Evolutionary conservation across 2,329 filamentous ascomycete genomes (phyloP), one percentile per base, ranked within the genome.

Genomic region (Trichoderma harzianum): DNA sequence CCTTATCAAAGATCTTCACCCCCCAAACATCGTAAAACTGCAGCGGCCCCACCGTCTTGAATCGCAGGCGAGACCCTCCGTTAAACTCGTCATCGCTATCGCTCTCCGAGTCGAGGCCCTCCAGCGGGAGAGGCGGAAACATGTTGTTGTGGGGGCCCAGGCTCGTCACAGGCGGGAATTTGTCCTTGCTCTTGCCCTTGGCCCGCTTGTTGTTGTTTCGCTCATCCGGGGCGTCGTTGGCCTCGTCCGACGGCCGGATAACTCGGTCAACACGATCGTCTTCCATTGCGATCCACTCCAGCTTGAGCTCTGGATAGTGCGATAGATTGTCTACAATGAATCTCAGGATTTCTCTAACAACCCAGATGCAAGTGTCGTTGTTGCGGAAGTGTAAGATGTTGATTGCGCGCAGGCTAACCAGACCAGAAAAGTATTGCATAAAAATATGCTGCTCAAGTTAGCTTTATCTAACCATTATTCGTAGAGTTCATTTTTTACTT

Each of bases 241-340:
- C 4, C 6, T 74, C 68, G 7, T 83, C 78, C 7, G 80, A 76
- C 67, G 81, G 81, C 36, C 86, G 81, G 28, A 87, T 77, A 21
- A 90, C 82, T 24, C 83, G 83, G 39, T 88, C 85, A 5, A 87
- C 84, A 0, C 80, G 78, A 69, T 86, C 82, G 11, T 85, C 86
- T 57, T 86, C 85, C 72, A 90, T 84, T 6, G 87, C 86, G 21
- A 91, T 80, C 82, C 86, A 91, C 76, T 90, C 86, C 3, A 91
- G 81, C 75, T 86, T 86, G 76, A 89, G 80, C 11, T 85, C 76
- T 0, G 87, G 87, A 72, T 87, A 83, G 72, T 90, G 86, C 2
- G 86, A 84, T 2, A 91, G 78, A 36, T 83, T 87, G 76, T 91
- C 89, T 11, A 89, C 83, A 32, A 88, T 83, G 76, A 90, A 90